Evolutionary conservation across 176 grass and related monocot genomes (phyloP).

Genomic region (Lolium perenne): DNA sequence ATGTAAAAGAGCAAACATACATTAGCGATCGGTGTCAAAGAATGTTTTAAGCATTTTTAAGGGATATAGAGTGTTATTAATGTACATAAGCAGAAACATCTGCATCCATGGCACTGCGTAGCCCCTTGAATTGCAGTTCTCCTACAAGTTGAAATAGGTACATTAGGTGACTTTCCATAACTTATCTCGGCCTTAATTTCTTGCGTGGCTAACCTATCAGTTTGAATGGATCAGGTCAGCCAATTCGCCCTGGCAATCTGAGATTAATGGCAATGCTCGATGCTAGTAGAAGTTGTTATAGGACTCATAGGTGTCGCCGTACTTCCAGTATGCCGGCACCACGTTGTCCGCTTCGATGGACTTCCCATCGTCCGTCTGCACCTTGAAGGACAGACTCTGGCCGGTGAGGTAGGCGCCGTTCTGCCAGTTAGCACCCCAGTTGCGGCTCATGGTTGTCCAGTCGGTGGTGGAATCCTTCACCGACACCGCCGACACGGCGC

Average conservation of each 20-base stretch:
- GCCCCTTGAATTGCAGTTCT: too few relatives aligned
- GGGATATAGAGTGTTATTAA: too few relatives aligned
- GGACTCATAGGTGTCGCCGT: slow-evolving; percentile 47
- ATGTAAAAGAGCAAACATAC: too few relatives aligned
- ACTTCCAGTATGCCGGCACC: slow-evolving; percentile 60
- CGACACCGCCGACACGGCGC: slow-evolving; percentile 52
- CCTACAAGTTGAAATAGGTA: too few relatives aligned
- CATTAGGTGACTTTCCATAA: too few relatives aligned
- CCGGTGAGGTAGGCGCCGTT: slow-evolving; percentile 53
- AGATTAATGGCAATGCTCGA: not conserved
- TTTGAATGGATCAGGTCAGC: not conserved
- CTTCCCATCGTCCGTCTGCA: slow-evolving; percentile 57
- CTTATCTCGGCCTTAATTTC: too few relatives aligned
- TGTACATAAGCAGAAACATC: too few relatives aligned
- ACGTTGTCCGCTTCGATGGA: slow-evolving; percentile 31
- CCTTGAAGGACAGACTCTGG: slow-evolving; percentile 50
- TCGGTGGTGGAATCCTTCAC: slow-evolving; percentile 45
- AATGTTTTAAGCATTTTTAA: too few relatives aligned
- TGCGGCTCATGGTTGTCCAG: slow-evolving; percentile 63
- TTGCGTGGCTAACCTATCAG: too few relatives aligned
- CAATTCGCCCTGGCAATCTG: not conserved
- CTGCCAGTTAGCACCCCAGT: slow-evolving; percentile 73
- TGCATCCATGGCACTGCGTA: too few relatives aligned
- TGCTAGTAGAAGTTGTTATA: slow-evolving; percentile 38
- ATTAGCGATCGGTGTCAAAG: too few relatives aligned